Evolutionary conservation across 2,329 filamentous ascomycete species (phyloP), one percentile per base, ranked within the genome.

Genomic region (Karstenula rhodostoma): DNA sequence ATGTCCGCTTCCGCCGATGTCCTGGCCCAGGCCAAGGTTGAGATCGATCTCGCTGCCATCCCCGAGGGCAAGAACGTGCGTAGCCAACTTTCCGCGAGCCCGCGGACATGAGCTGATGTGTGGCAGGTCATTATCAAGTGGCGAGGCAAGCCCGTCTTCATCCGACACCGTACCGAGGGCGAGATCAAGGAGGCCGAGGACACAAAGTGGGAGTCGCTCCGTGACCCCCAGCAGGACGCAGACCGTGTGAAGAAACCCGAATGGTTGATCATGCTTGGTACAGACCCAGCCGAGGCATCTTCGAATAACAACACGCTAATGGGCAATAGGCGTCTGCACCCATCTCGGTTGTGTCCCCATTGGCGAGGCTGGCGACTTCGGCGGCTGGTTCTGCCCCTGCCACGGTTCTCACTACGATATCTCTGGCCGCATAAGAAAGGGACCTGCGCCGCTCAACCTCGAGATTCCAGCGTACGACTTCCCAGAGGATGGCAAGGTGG

Each of bases 351-450:
- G 95, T 88, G 95, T 99, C 73, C 95, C 95, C 78, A 99, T 99
- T 76, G 95, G 96, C 77, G 95, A 99, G 86, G 93, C 95, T 68
- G 95, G 95, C 81, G 96, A 99, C 83, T 99, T 86, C 77, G 95
- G 95, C 80, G 95, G 95, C 79, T 99, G 95, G 95, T 99, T 99
- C 91, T 99, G 95, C 87, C 95, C 95, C 69, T 99, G 95, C 91
- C 95, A 99, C 88, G 95, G 95, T 82, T 97, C 94, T 73, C 95
- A 99, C 87, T 99, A 99, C 89, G 95, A 99, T 81, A 98, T 99
- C 81, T 98, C 94, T 67, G 95, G 95, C 81, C 93, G 95, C 83
- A 92, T 97, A 87, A 90, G 95, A 86, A 97, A 92, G 88, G 95
- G 95, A 70, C 95, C 95, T 67, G 95, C 95, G 64, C 95, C 95